Conservation (phyloP, 495 filamentous ascomycete genomes). For the Aspergillus kassunensis region DNA sequence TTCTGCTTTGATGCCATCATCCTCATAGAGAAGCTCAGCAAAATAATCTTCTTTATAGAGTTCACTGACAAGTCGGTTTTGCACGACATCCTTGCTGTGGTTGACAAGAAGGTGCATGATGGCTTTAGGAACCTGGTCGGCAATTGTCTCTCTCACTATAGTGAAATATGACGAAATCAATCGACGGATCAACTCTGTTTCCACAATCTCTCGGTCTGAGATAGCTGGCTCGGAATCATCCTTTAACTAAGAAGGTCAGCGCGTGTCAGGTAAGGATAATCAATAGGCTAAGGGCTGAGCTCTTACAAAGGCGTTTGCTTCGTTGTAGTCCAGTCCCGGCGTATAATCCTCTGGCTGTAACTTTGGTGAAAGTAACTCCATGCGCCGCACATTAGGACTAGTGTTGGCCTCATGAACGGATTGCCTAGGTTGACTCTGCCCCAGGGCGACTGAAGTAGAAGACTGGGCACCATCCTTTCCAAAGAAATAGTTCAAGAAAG, state of each 20-base stretch:
- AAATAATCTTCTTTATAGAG: slow-evolving; percentile 94
- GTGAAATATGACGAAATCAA: slow-evolving; percentile 98
- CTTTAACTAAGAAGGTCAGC: slow-evolving; percentile 25
- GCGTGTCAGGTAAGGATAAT: neutral
- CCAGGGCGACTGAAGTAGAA: slow-evolving; percentile 27
- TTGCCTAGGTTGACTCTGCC: slow-evolving; percentile 54
- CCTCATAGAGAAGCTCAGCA: slow-evolving; percentile 90
- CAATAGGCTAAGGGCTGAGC: neutral
- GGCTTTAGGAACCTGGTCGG: slow-evolving; percentile 96
- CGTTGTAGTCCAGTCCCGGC: slow-evolving; percentile 39
- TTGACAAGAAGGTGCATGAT: slow-evolving; percentile 99
- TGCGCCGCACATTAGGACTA: slow-evolving; percentile 75
- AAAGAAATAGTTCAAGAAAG: slow-evolving; percentile 98
- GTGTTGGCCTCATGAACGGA: slow-evolving; percentile 76
- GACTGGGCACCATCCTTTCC: slow-evolving; percentile 75
- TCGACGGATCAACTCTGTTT: slow-evolving; percentile 94
- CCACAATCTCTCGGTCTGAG: slow-evolving; percentile 91
- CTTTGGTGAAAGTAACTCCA: slow-evolving; percentile 51
- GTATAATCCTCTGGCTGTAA: slow-evolving; percentile 41
- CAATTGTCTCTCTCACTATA: slow-evolving; percentile 94
- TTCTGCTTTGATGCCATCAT: slow-evolving; percentile 94
- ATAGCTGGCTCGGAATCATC: slow-evolving; percentile 68
- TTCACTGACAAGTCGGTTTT: slow-evolving; percentile 93
- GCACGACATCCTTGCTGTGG: slow-evolving; percentile 94
- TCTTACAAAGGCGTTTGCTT: slow-evolving; percentile 59